phyloP scores from a whole-genome alignment of 768 basidiomycete genomes.

The Multifurca ochricompacta region DNA sequence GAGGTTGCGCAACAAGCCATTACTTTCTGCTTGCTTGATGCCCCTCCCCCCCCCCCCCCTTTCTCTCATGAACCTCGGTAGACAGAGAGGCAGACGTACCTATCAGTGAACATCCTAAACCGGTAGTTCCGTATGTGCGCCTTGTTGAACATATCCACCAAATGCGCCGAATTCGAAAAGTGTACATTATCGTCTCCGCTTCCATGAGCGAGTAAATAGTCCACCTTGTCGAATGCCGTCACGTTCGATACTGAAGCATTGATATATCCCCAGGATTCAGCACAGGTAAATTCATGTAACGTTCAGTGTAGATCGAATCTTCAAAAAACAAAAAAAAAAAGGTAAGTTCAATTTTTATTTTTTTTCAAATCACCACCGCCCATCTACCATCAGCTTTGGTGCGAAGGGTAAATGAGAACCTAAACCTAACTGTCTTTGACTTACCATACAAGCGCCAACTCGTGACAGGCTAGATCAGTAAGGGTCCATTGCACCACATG shows the following conservation, averaged over 20 bases:
- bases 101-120: slow-evolving; percentile 97
- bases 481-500: not conserved
- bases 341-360: too few species aligned
- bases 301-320: slow-evolving; percentile 97
- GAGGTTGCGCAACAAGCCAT: too few species aligned
- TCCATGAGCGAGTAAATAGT: slow-evolving; percentile 86
- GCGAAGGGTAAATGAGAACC: too few species aligned
- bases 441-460: slow-evolving; percentile 78
- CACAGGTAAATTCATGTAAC: slow-evolving; percentile 85
- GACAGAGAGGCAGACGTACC: too few species aligned
- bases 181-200: slow-evolving; percentile 98
- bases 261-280: slow-evolving; percentile 83
- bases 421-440: too few species aligned
- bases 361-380: too few species aligned
- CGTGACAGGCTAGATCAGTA: slow-evolving; percentile 59
- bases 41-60: too few species aligned
- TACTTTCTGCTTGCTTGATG: too few species aligned
- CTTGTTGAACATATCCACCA: slow-evolving; percentile 89
- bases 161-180: slow-evolving; percentile 80
- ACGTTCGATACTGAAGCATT: slow-evolving; percentile 86
- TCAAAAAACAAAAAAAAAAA: not conserved
- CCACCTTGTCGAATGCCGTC: slow-evolving; percentile 71
- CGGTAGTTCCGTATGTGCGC: slow-evolving; percentile 64
- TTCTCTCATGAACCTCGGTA: too few species aligned
- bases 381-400: too few species aligned